Evolutionary conservation across 352 stramenopile genomes (phyloP), one percentile per base, ranked within the genome.

Genomic region (Pythium diclinum): DNA sequence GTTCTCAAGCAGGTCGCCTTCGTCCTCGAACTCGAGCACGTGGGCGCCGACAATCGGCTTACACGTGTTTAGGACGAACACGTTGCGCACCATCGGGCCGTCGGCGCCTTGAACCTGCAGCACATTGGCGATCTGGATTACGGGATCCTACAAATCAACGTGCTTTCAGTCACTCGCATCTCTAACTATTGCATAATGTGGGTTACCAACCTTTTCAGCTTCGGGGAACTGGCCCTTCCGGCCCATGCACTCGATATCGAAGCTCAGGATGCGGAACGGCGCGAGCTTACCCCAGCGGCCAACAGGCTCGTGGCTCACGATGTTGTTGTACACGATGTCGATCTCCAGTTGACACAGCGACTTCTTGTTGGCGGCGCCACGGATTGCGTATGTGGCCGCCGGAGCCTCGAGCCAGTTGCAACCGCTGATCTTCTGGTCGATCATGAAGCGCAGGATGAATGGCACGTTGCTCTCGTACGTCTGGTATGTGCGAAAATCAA

Each of bases 221-320:
- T 93, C 89, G 17, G 89, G 89, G 56, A 97, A 98, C 61, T 97
- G 88, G 6, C 94, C 97, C 63, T 99, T 99, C n/a, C 97, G 78
- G 7, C 97, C 97, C 83, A 98, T 96, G 75, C 98, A 99, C 79
- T 99, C 98, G 69, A 99, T 99, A 83, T 99, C 98, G 57, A 99
- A 98, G 54, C 92, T 98, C 38, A 99, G 77, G 69, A 99, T 97
- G 44, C 98, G 91, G 51, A 99, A 87, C 5, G 97, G 97, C 4
- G 98, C 97, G 44, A 99, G 84, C 46, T 98, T 98, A 56, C 89
- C 94, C 97, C 97, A 99, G 70, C 97, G 75, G 40, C 97, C 97
- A 68, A 96, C 87, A 0, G 92, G 87, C 48, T 86, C 83, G 67
- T 98, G 96, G 34, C 92, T 95, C 33, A 98, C 81, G 33, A 99